Percentiles rank a stretch among this genome's conserved stretches.
These are phyloP conservation scores for Telfairia occidentalis DNA, from an alignment of 331 rosid species.

Conservation along the genomic window DNA sequence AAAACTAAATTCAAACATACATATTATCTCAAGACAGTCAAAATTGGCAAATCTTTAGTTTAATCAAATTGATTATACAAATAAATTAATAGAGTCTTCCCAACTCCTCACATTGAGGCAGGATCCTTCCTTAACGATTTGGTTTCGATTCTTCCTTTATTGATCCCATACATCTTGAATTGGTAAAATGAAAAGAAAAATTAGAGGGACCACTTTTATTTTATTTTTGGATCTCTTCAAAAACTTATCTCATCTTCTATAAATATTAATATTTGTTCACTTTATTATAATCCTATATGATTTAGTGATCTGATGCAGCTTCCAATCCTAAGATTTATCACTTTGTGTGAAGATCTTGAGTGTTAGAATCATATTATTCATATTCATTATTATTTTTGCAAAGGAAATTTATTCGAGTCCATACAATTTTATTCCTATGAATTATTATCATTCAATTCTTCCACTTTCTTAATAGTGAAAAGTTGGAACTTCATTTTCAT, in stretches of 20 bases:
- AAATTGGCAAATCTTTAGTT: conserved; percentile 1
- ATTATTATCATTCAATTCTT: too few relatives aligned
- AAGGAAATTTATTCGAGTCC: too few relatives aligned
- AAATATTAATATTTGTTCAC: background rate
- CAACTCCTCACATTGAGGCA: conserved; percentile 1
- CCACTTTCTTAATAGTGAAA: background rate
- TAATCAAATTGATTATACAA: background rate
- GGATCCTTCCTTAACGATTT: conserved; percentile 11
- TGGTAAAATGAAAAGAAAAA: background rate
- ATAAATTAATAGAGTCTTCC: background rate
- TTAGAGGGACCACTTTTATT: background rate
- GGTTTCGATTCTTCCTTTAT: conserved; percentile 9
- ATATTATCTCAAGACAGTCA: background rate
- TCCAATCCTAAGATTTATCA: too few relatives aligned
- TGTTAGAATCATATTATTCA: too few relatives aligned
- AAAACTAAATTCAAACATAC: background rate
- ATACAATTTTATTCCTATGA: too few relatives aligned
- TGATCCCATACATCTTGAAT: conserved; percentile 8
- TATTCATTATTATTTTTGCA: too few relatives aligned
- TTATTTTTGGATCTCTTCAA: background rate
- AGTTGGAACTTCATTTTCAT: background rate
- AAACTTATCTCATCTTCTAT: background rate
- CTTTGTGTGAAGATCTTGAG: too few relatives aligned
- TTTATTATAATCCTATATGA: background rate
- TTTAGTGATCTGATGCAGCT: background rate